phyloP scores from a whole-genome alignment of 192 early-diverging fungal genomes.

The Umbelopsis vinacea region DNA sequence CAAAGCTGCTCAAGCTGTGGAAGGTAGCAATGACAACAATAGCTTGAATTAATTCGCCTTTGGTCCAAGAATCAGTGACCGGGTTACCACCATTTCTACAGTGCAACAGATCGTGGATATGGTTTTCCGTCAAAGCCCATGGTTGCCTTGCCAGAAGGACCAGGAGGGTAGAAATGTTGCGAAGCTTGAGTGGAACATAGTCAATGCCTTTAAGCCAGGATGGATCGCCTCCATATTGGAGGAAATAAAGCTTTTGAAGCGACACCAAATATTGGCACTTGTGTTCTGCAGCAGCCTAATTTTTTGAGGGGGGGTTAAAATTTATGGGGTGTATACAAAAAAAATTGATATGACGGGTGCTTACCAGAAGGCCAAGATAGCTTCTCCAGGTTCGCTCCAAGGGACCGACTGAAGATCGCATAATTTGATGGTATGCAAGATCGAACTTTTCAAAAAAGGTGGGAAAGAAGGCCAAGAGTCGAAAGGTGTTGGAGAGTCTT shows the following conservation, averaged over 20 bases:
- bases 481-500: slow-evolving; percentile 51
- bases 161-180: slow-evolving; percentile 47
- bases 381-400: slow-evolving; percentile 52
- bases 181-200: slow-evolving; percentile 52
- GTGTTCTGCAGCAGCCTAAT: slow-evolving; percentile 55
- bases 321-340: not conserved
- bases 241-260: slow-evolving; percentile 52
- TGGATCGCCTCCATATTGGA: slow-evolving; percentile 55
- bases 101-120: slow-evolving; percentile 47
- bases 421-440: slow-evolving; percentile 39
- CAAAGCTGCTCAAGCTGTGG: slow-evolving; percentile 58
- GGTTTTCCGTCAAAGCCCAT: slow-evolving; percentile 48
- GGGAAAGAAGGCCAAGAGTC: slow-evolving; percentile 60
- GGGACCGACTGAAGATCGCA: slow-evolving; percentile 49
- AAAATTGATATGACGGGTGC: not conserved
- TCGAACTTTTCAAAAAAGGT: slow-evolving; percentile 58
- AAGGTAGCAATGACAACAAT: slow-evolving; percentile 52
- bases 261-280: slow-evolving; percentile 60
- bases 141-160: slow-evolving; percentile 58
- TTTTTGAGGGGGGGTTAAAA: not conserved
- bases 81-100: slow-evolving; percentile 31
- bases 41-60: slow-evolving; percentile 57
- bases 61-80: slow-evolving; percentile 51
- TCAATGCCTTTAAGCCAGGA: slow-evolving; percentile 54
- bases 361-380: slow-evolving; percentile 60